A percentile compares a stretch with the other conserved stretches of the same genome.
phyloP scores from a whole-genome alignment of 768 basidiomycete species.

The Amyloporia xantha region DNA sequence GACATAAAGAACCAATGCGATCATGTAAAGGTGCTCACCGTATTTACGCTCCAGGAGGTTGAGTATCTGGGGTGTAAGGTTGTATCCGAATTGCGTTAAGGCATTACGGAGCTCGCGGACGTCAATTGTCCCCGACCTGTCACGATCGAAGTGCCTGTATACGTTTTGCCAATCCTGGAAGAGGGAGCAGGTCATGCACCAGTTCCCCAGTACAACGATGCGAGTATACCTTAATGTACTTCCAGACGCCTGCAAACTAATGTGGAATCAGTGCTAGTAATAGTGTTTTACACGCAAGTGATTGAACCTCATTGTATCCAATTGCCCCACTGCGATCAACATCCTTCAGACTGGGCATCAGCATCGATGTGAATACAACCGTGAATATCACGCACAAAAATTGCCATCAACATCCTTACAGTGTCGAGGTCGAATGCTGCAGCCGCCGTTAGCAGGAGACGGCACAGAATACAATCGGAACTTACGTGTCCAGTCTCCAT shows the following conservation, averaged over 20 bases:
- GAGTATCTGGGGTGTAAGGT: slow-evolving; percentile 60
- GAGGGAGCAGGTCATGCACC: background rate
- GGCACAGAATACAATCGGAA: background rate
- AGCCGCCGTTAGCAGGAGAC: background rate
- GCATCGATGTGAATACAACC: background rate
- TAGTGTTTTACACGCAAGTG: too few species aligned
- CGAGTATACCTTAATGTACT: slow-evolving; percentile 74
- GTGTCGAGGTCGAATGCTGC: slow-evolving; percentile 81
- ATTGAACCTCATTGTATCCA: slow-evolving; percentile 72
- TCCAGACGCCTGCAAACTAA: slow-evolving; percentile 74
- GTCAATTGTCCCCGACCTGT: slow-evolving; percentile 77
- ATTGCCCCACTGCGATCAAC: slow-evolving; percentile 73
- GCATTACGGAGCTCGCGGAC: slow-evolving; percentile 60
- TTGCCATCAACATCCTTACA: slow-evolving; percentile 75
- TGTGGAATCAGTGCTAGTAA: too few species aligned
- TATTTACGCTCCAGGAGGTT: slow-evolving; percentile 73
- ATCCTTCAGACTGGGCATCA: slow-evolving; percentile 36
- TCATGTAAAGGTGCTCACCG: too few species aligned
- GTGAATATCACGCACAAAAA: slow-evolving; percentile 54
- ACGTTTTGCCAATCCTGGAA: slow-evolving; percentile 78
- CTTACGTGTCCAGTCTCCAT: slow-evolving; percentile 77
- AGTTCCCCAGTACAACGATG: background rate
- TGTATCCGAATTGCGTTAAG: slow-evolving; percentile 71
- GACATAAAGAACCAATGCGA: background rate
- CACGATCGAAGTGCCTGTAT: slow-evolving; percentile 80